phyloP scores from a whole-genome alignment of 176 grass and related monocot species.

The Tillandsia fasciculata region DNA sequence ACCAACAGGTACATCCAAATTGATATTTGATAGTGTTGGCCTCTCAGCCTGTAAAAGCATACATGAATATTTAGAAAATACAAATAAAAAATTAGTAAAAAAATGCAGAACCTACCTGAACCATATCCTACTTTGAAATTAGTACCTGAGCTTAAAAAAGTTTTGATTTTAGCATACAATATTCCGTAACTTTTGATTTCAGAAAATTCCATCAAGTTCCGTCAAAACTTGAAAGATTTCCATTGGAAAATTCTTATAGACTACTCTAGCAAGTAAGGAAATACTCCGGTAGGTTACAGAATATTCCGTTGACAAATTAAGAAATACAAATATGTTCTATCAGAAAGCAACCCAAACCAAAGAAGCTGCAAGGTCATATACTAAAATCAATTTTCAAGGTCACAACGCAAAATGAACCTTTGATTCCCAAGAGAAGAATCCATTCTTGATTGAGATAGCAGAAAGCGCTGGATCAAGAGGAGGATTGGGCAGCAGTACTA shows the following conservation, averaged over 20 bases:
- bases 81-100: too few relatives aligned
- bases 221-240: too few relatives aligned
- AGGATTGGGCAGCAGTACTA: conserved; percentile 77
- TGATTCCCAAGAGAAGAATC: conserved; percentile 91
- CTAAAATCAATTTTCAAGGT: conserved; percentile 10
- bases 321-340: background rate
- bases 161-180: too few relatives aligned
- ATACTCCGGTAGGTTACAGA: background rate
- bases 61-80: too few relatives aligned
- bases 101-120: too few relatives aligned
- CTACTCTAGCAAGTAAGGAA: too few relatives aligned
- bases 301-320: background rate
- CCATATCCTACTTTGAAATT: too few relatives aligned
- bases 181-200: too few relatives aligned
- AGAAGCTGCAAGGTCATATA: background rate
- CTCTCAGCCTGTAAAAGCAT: conserved; percentile 52
- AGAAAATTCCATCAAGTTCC: too few relatives aligned
- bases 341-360: background rate
- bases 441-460: conserved; percentile 86
- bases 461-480: conserved; percentile 60
- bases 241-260: too few relatives aligned
- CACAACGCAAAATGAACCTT: conserved; percentile 31
- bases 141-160: too few relatives aligned
- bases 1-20: conserved; percentile 80
- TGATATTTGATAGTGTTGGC: conserved; percentile 90